Evolutionary conservation across 768 basidiomycete genomes (phyloP), one percentile per base, ranked within the genome.

Genomic region (Sarcomyxa edulis): DNA sequence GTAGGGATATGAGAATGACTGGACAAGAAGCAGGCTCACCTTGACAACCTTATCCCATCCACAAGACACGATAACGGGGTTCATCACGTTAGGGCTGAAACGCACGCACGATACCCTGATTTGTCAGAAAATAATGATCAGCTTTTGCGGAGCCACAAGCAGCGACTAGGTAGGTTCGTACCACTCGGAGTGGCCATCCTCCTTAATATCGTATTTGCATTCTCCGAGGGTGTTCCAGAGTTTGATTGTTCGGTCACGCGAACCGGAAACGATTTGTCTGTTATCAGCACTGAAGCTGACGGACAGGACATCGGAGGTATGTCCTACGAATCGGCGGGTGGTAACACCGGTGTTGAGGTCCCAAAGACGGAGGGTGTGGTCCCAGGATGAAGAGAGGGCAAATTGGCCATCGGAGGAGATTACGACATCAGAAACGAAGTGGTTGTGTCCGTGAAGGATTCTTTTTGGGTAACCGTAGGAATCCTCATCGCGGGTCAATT

Each of bases 11-110:
- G n/a, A n/a, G 32, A 26, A 21, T 31, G 38, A 31, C 11, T 16
- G 39, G 49, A 39, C 20, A 31, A 31, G 32, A 14, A 11, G 11
- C 27, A 37, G 10, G 57, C 81, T 67, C 50, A 95, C 96, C 83
- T 99, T 99, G 62, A 99, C 96, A 47, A 97, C 92, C 75, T 97
- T 98, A 76, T 99, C 96, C 96, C 96, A 99, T 55, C 96, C 96
- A 55, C 84, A 87, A 45, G 96, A 98, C 43, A 99, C 96, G 56
- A 98, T 98, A 58, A 98, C 95, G 42, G 96, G 93, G 75, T 94
- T 97, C 70, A 81, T 55, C 50, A 94, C 82, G 62, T 98, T 98
- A 38, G 96, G 96, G 70, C 92, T 95, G 76, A 99, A 99, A 62
- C 95, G 87, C 29, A 99, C 96, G 64, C 95, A 98, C 28, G 95